Evolutionary conservation across 2,329 filamentous ascomycete genomes (phyloP).

Genomic region (Ceratocystis variospora): DNA sequence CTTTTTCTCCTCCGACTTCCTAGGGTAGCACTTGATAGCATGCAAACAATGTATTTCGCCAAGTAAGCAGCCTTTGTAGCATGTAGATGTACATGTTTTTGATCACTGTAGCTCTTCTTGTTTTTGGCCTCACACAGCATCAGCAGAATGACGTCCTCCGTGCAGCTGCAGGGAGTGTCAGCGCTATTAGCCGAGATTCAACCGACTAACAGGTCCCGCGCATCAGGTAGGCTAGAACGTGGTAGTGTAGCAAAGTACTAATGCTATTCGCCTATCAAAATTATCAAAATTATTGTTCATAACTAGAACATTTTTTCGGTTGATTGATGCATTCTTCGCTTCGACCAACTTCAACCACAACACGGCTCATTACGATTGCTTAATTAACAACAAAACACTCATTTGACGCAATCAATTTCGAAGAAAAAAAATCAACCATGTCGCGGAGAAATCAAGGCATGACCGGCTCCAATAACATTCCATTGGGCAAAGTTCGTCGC

Average conservation of each 20-base stretch:
- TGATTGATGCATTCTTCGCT: background rate
- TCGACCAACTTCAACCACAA: background rate
- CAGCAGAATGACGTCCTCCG: background rate
- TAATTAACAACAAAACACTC: background rate
- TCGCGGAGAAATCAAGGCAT: constrained; percentile 66
- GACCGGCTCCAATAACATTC: constrained; percentile 96
- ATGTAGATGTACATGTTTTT: background rate
- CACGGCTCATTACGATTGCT: background rate
- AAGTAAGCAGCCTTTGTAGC: background rate
- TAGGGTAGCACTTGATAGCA: background rate
- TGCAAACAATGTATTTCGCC: too few relatives aligned
- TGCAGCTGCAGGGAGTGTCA: background rate
- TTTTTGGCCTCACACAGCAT: background rate
- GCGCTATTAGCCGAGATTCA: background rate
- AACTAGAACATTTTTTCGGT: constrained; percentile 4
- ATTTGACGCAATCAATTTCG: too few relatives aligned
- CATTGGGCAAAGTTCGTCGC: constrained; percentile 75
- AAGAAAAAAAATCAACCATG: constrained; percentile 31
- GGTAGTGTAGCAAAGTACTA: background rate
- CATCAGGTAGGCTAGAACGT: background rate
- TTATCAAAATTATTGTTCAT: background rate
- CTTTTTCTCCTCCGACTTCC: background rate
- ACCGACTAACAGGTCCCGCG: background rate
- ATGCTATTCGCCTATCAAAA: background rate
- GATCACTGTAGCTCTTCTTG: constrained; percentile 1